Evolutionary conservation across 2,329 filamentous ascomycete genomes (phyloP), one percentile per base, ranked within the genome.

Genomic region (Stemphylium lycopersici): DNA sequence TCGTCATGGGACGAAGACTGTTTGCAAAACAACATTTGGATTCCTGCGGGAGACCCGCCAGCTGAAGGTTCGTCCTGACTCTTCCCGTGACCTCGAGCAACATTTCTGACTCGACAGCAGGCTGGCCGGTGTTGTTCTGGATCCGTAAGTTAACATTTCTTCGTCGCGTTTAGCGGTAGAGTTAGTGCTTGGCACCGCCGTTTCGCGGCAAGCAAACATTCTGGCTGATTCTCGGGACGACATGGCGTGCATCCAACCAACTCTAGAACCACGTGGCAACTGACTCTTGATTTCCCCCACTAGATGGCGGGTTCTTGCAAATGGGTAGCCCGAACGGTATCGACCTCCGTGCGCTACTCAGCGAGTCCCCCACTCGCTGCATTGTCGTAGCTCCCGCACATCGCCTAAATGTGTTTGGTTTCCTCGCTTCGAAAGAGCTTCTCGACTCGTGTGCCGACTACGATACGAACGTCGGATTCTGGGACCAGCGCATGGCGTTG

Each of bases 111-210:
- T 15, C 20, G 15, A 15, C 2, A 13, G 7, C 31, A 74, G 81
- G 83, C 13, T 86, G 83, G 83, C 84, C 84, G 4, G 83, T 86
- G 0, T 76, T 83, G 45, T 80, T 86, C 61, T 85, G 79, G 67
- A 83, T 85, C 41, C 83, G 82, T 79, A 76, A 57, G 78, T 73
- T 12, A 32, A 41, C 33, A 11, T 34, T 26, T 40, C 26, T 4
- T 18, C 8, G 13, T 11, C 33, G 12, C 41, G 16, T 11, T 8
- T 33, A n/a, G 15, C 29, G 18, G 36, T 15, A 11, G n/a, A 16
- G 33, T 22, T 56, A 20, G 31, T 39, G 42, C 24, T 40, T 55
- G 45, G 33, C 31, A 15, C 36, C 44, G 41, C 22, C 40, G 38
- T 44, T 51, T 40, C 38, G 38, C 22, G 48, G 26, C 42, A 40